Percentiles rank a stretch among this genome's conserved stretches.
These are phyloP conservation scores for Plenodomus lindquistii DNA, from an alignment of 2,329 filamentous ascomycete genomes.

Conservation along the genomic window DNA sequence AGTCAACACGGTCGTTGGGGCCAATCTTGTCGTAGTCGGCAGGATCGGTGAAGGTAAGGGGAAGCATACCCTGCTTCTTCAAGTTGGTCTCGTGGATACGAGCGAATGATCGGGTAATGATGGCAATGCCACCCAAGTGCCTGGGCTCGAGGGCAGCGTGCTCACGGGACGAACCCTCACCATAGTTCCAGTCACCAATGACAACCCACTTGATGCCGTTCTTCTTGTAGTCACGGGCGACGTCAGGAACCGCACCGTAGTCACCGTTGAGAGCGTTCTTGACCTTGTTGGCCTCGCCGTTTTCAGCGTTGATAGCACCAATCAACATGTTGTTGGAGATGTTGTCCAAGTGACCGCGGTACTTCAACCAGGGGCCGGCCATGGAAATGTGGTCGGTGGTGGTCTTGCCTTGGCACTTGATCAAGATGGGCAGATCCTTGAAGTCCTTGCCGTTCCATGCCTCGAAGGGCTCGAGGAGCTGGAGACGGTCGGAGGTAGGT, in stretches of 20 bases:
- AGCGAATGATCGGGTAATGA: constrained; percentile 93
- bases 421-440: constrained; percentile 81
- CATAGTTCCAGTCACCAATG: constrained; percentile 99
- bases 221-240: constrained; percentile 97
- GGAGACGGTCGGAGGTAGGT: constrained; percentile 89
- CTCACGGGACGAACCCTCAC: constrained; percentile 96
- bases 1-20: constrained; percentile 88
- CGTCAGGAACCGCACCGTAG: constrained; percentile 86
- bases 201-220: constrained; percentile 97
- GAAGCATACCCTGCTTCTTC: constrained; percentile 99
- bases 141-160: constrained; percentile 97
- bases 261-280: constrained; percentile 85
- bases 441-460: constrained; percentile 68
- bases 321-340: constrained; percentile 99
- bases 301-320: constrained; percentile 93
- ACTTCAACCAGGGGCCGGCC: constrained; percentile 97
- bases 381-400: constrained; percentile 98
- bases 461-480: constrained; percentile 83
- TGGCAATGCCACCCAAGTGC: constrained; percentile 94
- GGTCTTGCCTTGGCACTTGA: constrained; percentile 96
- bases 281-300: constrained; percentile 97
- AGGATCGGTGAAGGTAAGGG: constrained; percentile 90
- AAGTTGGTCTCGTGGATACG: constrained; percentile 99
- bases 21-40: constrained; percentile 98
- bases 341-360: constrained; percentile 98